phyloP scores from a whole-genome alignment of 1,284 basidiomycete species.

The Cryptococcus floricola region DNA sequence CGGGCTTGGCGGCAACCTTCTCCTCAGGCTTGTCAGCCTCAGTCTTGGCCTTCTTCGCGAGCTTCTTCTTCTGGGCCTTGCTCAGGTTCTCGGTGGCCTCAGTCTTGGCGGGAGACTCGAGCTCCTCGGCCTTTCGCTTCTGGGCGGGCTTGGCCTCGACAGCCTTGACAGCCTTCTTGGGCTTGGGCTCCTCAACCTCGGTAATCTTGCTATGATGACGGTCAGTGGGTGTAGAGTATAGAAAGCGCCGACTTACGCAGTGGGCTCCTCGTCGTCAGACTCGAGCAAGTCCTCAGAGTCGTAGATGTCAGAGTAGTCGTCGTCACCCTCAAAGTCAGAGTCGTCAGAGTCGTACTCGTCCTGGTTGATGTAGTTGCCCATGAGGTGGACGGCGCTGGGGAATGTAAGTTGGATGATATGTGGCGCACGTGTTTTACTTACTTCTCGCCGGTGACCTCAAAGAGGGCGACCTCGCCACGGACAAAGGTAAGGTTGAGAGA shows the following conservation, averaged over 20 bases:
- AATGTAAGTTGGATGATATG: background rate
- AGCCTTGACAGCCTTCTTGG: slow-evolving; percentile 36
- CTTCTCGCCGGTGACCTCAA: slow-evolving; percentile 84
- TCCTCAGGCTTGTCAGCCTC: slow-evolving; percentile 55
- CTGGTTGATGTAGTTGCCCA: slow-evolving; percentile 79
- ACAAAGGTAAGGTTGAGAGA: slow-evolving; percentile 70
- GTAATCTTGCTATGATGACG: slow-evolving; percentile 32
- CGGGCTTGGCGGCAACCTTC: slow-evolving; percentile 38
- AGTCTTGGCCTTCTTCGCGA: slow-evolving; percentile 45
- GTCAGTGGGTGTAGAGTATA: background rate
- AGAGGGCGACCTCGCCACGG: slow-evolving; percentile 63
- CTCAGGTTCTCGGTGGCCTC: slow-evolving; percentile 30
- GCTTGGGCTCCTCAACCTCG: slow-evolving; percentile 34
- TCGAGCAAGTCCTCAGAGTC: slow-evolving; percentile 52
- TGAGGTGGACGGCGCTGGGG: slow-evolving; percentile 70
- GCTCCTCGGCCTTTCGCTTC: slow-evolving; percentile 54
- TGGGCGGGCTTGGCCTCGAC: slow-evolving; percentile 49
- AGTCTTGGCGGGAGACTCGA: slow-evolving; percentile 39
- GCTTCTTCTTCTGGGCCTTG: slow-evolving; percentile 50
- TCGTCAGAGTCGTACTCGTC: slow-evolving; percentile 45
- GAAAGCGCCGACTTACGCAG: slow-evolving; percentile 20
- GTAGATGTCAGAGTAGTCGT: slow-evolving; percentile 49
- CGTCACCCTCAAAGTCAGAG: slow-evolving; percentile 49
- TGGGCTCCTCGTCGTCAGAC: slow-evolving; percentile 51
- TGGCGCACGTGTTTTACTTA: slow-evolving; percentile 21